Evolutionary conservation across 1,139 yeast species (phyloP).

Genomic region (Suhomyces guaymorum): DNA sequence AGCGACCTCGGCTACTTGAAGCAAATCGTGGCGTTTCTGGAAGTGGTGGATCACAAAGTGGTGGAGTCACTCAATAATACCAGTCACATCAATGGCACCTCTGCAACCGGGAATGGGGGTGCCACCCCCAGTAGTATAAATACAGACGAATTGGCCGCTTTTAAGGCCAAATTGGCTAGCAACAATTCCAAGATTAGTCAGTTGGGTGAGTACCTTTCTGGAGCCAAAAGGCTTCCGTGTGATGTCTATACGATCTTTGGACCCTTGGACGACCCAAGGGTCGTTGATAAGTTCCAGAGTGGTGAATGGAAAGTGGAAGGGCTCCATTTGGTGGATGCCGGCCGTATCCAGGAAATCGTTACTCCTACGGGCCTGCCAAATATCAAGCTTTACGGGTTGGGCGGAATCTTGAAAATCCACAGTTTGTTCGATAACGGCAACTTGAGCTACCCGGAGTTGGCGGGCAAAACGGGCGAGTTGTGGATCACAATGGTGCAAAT

Average conservation of each 20-base stretch:
- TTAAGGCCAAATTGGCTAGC: slow-evolving; percentile 9
- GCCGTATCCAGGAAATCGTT: slow-evolving; percentile 39
- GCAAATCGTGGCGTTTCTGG: slow-evolving; percentile 70
- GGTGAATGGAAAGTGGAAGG: slow-evolving; percentile 58
- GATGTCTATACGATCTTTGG: slow-evolving; percentile 81
- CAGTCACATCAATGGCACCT: slow-evolving; percentile 43
- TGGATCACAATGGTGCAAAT: slow-evolving; percentile 76
- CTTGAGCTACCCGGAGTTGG: slow-evolving; percentile 23
- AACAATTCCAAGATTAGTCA: too few relatives aligned
- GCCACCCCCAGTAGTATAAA: too few relatives aligned
- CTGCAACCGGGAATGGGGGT: too few relatives aligned
- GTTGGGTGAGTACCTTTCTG: slow-evolving; percentile 51
- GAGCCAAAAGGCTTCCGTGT: slow-evolving; percentile 47
- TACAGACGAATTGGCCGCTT: slow-evolving; percentile 9
- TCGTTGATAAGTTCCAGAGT: slow-evolving; percentile 59
- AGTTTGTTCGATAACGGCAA: slow-evolving; percentile 69
- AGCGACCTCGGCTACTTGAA: slow-evolving; percentile 58
- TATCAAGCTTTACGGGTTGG: slow-evolving; percentile 65
- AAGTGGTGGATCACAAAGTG: slow-evolving; percentile 50
- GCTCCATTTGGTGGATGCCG: slow-evolving; percentile 62
- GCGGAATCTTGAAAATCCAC: slow-evolving; percentile 69
- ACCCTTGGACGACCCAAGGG: slow-evolving; percentile 70
- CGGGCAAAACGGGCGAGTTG: slow-evolving; percentile 71
- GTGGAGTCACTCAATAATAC: slow-evolving; percentile 49
- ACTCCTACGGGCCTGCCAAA: slow-evolving; percentile 43